phyloP scores from a whole-genome alignment of 495 filamentous ascomycete species.

The Penicillium arizonense region DNA sequence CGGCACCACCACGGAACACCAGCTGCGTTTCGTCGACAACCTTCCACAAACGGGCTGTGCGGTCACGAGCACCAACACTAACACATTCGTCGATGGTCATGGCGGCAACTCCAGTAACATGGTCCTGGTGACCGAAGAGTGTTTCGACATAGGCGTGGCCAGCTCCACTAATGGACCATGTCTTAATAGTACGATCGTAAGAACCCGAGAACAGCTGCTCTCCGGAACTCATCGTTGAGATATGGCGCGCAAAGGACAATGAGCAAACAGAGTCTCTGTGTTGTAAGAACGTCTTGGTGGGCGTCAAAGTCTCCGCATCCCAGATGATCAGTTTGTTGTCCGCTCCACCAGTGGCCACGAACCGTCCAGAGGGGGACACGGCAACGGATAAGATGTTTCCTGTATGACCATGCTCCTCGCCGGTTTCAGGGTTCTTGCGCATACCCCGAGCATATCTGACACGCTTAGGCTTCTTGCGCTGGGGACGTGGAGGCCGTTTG shows the following conservation, averaged over 20 bases:
- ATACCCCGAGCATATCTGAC: conserved; percentile 65
- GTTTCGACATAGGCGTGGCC: conserved; percentile 85
- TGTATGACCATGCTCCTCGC: conserved; percentile 70
- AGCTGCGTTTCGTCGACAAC: conserved; percentile 93
- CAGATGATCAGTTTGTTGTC: conserved; percentile 84
- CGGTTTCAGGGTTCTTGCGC: conserved; percentile 58
- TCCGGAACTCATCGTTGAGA: conserved; percentile 50
- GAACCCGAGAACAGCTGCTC: conserved; percentile 90
- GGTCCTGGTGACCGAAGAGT: conserved; percentile 92
- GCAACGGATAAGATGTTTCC: conserved; percentile 77
- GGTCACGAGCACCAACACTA: conserved; percentile 84
- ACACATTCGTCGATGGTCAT: conserved; percentile 84
- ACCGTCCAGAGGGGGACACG: conserved; percentile 84
- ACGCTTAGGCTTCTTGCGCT: conserved; percentile 68
- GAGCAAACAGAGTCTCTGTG: conserved; percentile 86
- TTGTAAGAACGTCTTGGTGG: conserved; percentile 81
- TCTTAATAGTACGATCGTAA: conserved; percentile 84
- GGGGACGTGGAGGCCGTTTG: conserved; percentile 63
- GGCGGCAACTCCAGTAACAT: conserved; percentile 78
- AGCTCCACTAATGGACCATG: conserved; percentile 66
- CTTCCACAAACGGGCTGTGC: conserved; percentile 95
- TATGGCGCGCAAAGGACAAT: conserved; percentile 80
- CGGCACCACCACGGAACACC: conserved; percentile 83
- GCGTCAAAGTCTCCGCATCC: conserved; percentile 73
- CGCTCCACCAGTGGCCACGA: conserved; percentile 81